Evolutionary conservation across 108 stramenopile species (phyloP).

Genomic region (Halocafeteria seosinensis): DNA sequence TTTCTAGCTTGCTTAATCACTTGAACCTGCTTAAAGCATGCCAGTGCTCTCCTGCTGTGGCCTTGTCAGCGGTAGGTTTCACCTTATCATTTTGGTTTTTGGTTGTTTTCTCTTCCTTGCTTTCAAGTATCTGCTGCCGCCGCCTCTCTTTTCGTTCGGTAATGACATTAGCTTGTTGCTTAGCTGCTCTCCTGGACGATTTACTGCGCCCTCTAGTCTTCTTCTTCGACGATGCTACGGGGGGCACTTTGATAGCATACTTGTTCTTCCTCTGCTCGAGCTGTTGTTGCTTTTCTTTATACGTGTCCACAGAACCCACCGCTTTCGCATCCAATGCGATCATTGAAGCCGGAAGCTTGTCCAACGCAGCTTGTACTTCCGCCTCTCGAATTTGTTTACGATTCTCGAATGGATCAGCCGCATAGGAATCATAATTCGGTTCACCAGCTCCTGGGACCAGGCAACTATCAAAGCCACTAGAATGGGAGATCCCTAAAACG

Average conservation of each 20-base stretch:
- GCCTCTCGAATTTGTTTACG: constrained; percentile 70
- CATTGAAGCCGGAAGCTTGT: constrained; percentile 82
- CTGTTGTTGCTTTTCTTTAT: neutral
- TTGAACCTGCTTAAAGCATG: too few relatives aligned
- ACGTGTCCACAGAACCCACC: constrained; percentile 15
- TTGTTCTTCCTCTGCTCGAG: neutral
- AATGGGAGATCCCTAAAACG: constrained; percentile 79
- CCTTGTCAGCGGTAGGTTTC: too few relatives aligned
- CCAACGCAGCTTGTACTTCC: constrained; percentile 78
- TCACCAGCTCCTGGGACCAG: constrained; percentile 90
- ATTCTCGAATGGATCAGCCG: constrained; percentile 73
- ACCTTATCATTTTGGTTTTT: too few relatives aligned
- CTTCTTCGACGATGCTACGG: neutral
- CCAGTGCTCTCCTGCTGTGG: too few relatives aligned
- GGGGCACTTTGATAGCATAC: neutral
- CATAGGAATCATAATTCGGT: constrained; percentile 75
- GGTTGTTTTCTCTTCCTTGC: neutral
- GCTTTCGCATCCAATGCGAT: constrained; percentile 72
- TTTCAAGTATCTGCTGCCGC: neutral
- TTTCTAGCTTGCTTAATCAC: too few relatives aligned
- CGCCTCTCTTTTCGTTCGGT: neutral
- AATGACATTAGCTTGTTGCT: neutral
- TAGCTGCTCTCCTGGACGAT: neutral
- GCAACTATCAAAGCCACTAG: constrained; percentile 61
- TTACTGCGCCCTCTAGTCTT: neutral